phyloP scores from a whole-genome alignment of 2,329 filamentous ascomycete genomes.

The Aciculosporium take region DNA sequence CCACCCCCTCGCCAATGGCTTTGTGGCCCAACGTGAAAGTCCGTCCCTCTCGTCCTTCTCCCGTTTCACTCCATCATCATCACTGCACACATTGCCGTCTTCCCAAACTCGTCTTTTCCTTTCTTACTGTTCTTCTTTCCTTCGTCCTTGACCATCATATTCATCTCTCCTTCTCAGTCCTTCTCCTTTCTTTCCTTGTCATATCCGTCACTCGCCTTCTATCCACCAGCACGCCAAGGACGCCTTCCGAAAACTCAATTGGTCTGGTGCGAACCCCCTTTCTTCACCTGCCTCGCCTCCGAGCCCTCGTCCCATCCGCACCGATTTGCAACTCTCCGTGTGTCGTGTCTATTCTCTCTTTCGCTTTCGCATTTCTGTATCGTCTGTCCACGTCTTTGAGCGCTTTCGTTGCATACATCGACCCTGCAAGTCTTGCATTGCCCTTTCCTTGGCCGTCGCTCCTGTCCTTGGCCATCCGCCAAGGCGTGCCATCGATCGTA shows the following conservation, averaged over 20 bases:
- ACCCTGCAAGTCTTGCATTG: conserved; percentile 10
- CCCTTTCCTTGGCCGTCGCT: conserved; percentile 10
- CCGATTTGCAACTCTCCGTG: conserved; percentile 5
- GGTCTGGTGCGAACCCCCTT: conserved; percentile 16
- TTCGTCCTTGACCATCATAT: conserved; percentile 14
- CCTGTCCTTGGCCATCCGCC: conserved; percentile 8
- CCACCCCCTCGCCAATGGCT: neutral
- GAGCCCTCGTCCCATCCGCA: conserved; percentile 6
- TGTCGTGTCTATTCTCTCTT: conserved; percentile 9
- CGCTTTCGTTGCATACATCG: conserved; percentile 13
- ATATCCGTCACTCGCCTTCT: conserved; percentile 13
- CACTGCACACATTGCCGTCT: conserved; percentile 6
- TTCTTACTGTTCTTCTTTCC: conserved; percentile 12
- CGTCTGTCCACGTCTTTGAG: conserved; percentile 8
- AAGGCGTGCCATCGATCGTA: conserved; percentile 16
- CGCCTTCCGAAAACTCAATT: conserved; percentile 7
- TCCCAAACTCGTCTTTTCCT: conserved; percentile 8
- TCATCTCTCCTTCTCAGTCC: conserved; percentile 13
- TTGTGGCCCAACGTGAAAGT: conserved; percentile 5
- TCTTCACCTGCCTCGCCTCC: conserved; percentile 16
- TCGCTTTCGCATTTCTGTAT: conserved; percentile 10
- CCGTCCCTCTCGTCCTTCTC: conserved; percentile 7
- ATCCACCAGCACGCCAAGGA: conserved; percentile 10
- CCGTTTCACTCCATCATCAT: conserved; percentile 8
- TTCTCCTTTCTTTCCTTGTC: conserved; percentile 12